Evolutionary conservation across 352 stramenopile genomes (phyloP), one percentile per base, ranked within the genome.

Genomic region (Phytophthora cactorum): DNA sequence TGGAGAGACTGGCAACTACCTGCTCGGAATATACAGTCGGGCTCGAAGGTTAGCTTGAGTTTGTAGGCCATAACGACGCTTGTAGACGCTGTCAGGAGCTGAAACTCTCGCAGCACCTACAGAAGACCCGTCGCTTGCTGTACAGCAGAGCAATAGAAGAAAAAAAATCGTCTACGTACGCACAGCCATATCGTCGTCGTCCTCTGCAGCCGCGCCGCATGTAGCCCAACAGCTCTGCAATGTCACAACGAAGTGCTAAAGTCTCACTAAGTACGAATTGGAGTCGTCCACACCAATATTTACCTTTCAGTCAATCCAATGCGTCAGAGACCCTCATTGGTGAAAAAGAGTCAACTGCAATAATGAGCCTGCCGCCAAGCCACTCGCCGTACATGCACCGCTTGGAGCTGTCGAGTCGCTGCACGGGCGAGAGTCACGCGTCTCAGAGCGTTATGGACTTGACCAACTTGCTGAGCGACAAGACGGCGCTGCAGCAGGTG

Each of bases 361-460:
- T 11, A 27, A 47, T 47, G 12, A 46, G 34, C 9, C 39, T 70
- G 29, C 54, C 51, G 45, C 63, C 63, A 25, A 38, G 47, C 36
- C 54, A 66, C 31, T 52, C 58, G 29, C 58, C 65, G 49, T 90
- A 83, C 47, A 74, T 89, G 63, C 72, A 74, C 27, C 78, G 53
- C 4, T 62, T 88, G 41, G 68, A 74, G 55, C 67, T 88, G n/a
- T 76, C 74, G 17, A 62, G 60, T 2, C 68, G 53, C 22, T 89
- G 82, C 56, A 49, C 41, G 15, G 72, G 71, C 9, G 46, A 72
- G 17, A 75, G 69, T 25, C 52, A 50, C 22, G 72, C 74, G 60
- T 79, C 72, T 4, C 67, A 59, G 54, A 68, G 70, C 34, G 43
- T 59, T 3, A 62, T 87, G 41, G 79, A 90, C 54, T 59, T 90